phyloP scores from a whole-genome alignment of 495 filamentous ascomycete species.

The Alectoria sarmentosa region DNA sequence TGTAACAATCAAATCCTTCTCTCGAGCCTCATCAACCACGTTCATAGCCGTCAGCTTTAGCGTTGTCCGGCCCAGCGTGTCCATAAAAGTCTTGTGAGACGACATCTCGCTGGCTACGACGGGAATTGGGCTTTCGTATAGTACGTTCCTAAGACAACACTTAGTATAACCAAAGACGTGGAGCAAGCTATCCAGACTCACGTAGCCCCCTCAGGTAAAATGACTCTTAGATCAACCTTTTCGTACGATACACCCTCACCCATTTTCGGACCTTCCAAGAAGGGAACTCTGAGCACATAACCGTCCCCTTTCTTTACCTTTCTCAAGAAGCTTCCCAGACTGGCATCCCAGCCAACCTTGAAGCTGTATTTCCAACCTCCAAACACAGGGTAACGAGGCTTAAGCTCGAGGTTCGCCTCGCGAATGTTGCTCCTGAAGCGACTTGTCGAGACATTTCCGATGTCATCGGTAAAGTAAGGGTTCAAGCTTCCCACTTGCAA shows the following conservation, averaged over 20 bases:
- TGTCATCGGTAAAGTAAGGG: slow-evolving; percentile 92
- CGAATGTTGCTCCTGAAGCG: slow-evolving; percentile 67
- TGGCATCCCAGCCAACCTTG: slow-evolving; percentile 87
- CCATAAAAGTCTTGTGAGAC: slow-evolving; percentile 80
- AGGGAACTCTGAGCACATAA: slow-evolving; percentile 90
- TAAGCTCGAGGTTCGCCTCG: slow-evolving; percentile 79
- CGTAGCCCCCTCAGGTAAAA: slow-evolving; percentile 87
- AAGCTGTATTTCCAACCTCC: slow-evolving; percentile 98
- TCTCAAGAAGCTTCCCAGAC: slow-evolving; percentile 67
- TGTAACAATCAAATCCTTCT: slow-evolving; percentile 74
- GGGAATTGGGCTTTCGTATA: slow-evolving; percentile 57
- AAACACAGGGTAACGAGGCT: slow-evolving; percentile 88
- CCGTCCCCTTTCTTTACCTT: slow-evolving; percentile 50
- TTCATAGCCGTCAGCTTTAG: slow-evolving; percentile 76
- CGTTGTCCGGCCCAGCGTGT: slow-evolving; percentile 81
- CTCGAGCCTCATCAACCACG: slow-evolving; percentile 79
- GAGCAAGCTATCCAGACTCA: slow-evolving; percentile 45
- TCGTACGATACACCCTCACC: slow-evolving; percentile 80
- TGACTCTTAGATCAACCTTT: slow-evolving; percentile 67
- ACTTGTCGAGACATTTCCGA: slow-evolving; percentile 94
- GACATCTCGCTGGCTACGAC: slow-evolving; percentile 46
- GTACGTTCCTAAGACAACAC: slow-evolving; percentile 49
- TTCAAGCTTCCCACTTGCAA: slow-evolving; percentile 70
- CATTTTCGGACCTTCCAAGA: slow-evolving; percentile 85
- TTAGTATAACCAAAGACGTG: not conserved